Conservation (phyloP, 257 asterid genomes). For the Cruciata laevipes region DNA sequence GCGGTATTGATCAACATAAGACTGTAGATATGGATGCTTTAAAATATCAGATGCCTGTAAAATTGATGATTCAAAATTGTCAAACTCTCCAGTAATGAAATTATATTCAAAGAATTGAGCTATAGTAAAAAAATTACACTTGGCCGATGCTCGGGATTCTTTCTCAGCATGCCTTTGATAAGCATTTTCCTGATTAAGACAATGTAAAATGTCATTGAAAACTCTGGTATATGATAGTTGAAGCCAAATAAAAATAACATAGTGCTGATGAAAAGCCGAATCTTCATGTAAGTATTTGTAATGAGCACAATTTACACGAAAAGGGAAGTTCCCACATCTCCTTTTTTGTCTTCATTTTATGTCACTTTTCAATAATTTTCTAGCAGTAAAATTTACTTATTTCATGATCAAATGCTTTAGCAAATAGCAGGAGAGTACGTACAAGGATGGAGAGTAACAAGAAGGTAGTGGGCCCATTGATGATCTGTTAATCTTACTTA, state of each 20-base stretch:
- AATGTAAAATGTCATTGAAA: background rate
- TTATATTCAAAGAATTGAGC: slow-evolving; percentile 6
- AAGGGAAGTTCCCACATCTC: background rate
- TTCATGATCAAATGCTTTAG: background rate
- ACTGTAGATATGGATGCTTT: slow-evolving; percentile 81
- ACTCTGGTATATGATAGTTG: background rate
- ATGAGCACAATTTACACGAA: background rate
- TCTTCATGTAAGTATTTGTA: background rate
- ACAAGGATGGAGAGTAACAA: slow-evolving; percentile 91
- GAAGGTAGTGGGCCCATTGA: slow-evolving; percentile 97
- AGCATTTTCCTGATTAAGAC: slow-evolving; percentile 60
- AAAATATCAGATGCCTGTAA: slow-evolving; percentile 83
- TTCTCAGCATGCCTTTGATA: slow-evolving; percentile 94
- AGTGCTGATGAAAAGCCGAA: background rate
- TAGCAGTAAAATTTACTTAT: background rate
- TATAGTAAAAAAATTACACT: slow-evolving; percentile 49
- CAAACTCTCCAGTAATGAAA: background rate
- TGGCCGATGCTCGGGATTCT: slow-evolving; percentile 95
- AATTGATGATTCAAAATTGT: slow-evolving; percentile 7
- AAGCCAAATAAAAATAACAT: background rate
- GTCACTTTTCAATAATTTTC: background rate
- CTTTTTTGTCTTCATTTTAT: background rate
- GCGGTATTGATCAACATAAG: slow-evolving; percentile 70
- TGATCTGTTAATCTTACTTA: slow-evolving; percentile 93
- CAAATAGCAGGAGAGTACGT: slow-evolving; percentile 30